Base-by-base conservation (phyloP, 176 grass and related monocot species). In the Hsuehochloa calcarea region DNA sequence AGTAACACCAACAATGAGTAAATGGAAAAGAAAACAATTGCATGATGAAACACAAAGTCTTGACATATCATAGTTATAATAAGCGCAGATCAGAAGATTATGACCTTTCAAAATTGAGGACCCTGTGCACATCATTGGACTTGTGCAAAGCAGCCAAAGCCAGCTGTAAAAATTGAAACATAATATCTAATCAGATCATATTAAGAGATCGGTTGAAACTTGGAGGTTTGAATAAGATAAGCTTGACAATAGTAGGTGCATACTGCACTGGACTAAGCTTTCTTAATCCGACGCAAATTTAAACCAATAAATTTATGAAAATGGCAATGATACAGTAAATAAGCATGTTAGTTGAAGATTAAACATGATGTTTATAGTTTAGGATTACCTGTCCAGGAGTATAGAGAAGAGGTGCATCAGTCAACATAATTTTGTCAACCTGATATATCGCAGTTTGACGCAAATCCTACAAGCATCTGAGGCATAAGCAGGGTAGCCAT, bases 351-450 rank as follows among this genome's bases (percentile, higher is more conserved):
- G 23, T 27, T 65, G 34, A 61, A 78, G 43, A 78, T 77, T 72
- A 74, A 67, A 50, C 27, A 55, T 85, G 25, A 10, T 59, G 68
- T 50, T 86, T 60, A 79, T 63, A 80, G 20, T 46, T 44, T 56
- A 82, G 84, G 66, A 60, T 78, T 86, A 98, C 96, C 93, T 98
- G 96, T 59, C 91, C 96, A 86, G 96, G 93, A 74, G 93, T 74
- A 75, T 92, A 98, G 19, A 98, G 91, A 87, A 98, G 93, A 87
- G 96, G 96, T 79, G 89, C 89, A 80, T 98, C 93, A 74, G 91
- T 98, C 70, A 98, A 76, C 93, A 98, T 95, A 81, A 98, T 92
- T 91, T 81, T 93, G 80, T 98, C 93, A 89, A 80, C 90, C 75
- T 93, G 73, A 49, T 26, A 78, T 72, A 90, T 83, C 7, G 89